phyloP scores from a whole-genome alignment of 176 grass and related monocot genomes.

The Poa annua region DNA sequence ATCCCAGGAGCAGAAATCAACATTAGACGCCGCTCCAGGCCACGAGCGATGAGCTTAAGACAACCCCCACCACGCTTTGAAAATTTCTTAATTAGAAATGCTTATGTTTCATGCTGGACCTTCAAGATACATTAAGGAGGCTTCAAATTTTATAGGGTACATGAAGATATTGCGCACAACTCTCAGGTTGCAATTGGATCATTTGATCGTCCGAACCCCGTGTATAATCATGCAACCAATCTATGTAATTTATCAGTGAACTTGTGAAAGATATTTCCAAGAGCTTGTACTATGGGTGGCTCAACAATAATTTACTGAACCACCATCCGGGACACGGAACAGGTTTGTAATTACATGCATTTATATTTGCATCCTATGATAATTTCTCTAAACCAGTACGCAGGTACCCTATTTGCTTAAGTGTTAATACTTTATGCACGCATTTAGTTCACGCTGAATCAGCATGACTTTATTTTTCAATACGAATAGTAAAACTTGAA shows the following conservation, averaged over 20 bases:
- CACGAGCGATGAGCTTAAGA: too few species aligned
- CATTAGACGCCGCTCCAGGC: too few species aligned
- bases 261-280: conserved; percentile 84
- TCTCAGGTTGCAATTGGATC: conserved; percentile 73
- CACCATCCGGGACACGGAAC: conserved; percentile 80
- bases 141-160: conserved; percentile 71
- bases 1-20: too few species aligned
- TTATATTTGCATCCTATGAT: conserved; percentile 28
- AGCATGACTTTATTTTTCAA: neutral
- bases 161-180: conserved; percentile 70
- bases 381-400: neutral
- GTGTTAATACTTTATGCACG: neutral
- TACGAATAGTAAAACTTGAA: neutral
- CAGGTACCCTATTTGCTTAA: neutral
- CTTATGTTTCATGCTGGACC: too few species aligned
- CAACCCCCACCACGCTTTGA: too few species aligned
- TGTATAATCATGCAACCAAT: conserved; percentile 66
- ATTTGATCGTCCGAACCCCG: conserved; percentile 84
- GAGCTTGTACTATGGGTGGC: conserved; percentile 51
- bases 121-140: too few species aligned
- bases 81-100: too few species aligned
- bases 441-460: neutral
- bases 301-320: conserved; percentile 96
- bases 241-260: conserved; percentile 66
- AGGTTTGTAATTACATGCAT: conserved; percentile 46